phyloP scores from a whole-genome alignment of 1,284 basidiomycete genomes.

The Cutaneotrichosporon sp. region DNA sequence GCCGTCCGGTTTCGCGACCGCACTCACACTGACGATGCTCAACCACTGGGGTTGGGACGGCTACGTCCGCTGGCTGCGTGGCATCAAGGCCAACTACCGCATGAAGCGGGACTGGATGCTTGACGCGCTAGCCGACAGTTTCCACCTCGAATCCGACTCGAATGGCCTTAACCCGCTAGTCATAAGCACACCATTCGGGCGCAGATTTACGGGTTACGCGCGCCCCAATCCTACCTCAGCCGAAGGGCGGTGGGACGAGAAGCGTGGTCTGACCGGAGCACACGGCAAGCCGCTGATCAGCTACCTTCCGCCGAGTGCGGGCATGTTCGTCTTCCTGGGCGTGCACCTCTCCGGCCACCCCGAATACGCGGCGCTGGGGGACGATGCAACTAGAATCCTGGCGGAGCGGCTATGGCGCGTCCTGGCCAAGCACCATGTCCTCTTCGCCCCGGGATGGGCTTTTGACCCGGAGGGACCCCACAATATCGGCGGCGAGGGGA shows the following conservation, averaged over 20 bases:
- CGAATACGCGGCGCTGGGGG: conserved; percentile 49
- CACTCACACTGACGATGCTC: conserved; percentile 64
- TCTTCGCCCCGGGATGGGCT: conserved; percentile 50
- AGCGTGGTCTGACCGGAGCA: conserved; percentile 43
- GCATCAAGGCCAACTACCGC: conserved; percentile 54
- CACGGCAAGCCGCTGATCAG: conserved; percentile 57
- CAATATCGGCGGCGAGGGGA: conserved; percentile 45
- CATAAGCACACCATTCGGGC: conserved; percentile 24
- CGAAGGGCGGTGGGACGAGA: conserved; percentile 53
- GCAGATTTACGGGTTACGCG: conserved; percentile 29
- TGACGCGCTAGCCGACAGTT: conserved; percentile 49
- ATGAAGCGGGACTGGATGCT: conserved; percentile 53
- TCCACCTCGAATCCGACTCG: conserved; percentile 49
- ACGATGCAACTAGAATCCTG: conserved; percentile 39
- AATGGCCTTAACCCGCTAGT: conserved; percentile 24
- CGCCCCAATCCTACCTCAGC: conserved; percentile 13
- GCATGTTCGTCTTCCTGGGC: conserved; percentile 60
- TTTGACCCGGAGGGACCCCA: conserved; percentile 48
- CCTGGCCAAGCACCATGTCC: conserved; percentile 49
- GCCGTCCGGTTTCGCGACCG: conserved; percentile 67
- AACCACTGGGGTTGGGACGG: conserved; percentile 67
- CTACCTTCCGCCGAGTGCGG: conserved; percentile 65
- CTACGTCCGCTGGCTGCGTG: conserved; percentile 73
- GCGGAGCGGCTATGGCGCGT: conserved; percentile 45
- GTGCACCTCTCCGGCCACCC: conserved; percentile 66